phyloP scores from a whole-genome alignment of 164 flowering plant genomes.

The Berberis thunbergii region DNA sequence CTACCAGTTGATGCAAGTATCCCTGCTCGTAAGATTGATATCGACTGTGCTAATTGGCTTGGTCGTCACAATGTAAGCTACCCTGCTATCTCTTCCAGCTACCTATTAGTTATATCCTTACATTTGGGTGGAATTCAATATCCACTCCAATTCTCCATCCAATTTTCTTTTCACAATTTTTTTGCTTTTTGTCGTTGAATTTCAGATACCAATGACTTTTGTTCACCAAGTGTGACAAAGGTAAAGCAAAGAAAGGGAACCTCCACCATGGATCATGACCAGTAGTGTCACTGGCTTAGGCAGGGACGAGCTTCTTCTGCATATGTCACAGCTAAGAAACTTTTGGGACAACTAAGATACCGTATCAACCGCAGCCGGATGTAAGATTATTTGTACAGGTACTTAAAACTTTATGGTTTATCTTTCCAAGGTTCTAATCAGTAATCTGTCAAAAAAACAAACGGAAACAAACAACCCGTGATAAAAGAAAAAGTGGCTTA shows the following conservation, averaged over 20 bases:
- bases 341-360: conserved; percentile 70
- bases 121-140: conserved; percentile 2
- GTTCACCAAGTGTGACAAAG: conserved; percentile 95
- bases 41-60: conserved; percentile 98
- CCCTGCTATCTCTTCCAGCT: not conserved
- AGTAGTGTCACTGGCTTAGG: conserved; percentile 89
- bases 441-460: too few relatives aligned
- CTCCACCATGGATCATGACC: conserved; percentile 97
- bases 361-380: not conserved
- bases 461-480: too few relatives aligned
- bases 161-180: not conserved
- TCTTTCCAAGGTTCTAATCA: not conserved
- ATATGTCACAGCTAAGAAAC: conserved; percentile 90
- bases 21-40: conserved; percentile 84
- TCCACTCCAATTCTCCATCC: not conserved
- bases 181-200: conserved; percentile 7
- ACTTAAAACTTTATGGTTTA: not conserved
- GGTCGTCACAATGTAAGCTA: conserved; percentile 74
- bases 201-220: conserved; percentile 79
- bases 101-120: not conserved
- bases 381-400: not conserved
- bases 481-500: too few relatives aligned
- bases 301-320: conserved; percentile 84
- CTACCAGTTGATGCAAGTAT: conserved; percentile 89
- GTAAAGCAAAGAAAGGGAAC: conserved; percentile 55